Conservation (phyloP, 2,329 filamentous ascomycete genomes). For the Periconia macrospinosa region DNA sequence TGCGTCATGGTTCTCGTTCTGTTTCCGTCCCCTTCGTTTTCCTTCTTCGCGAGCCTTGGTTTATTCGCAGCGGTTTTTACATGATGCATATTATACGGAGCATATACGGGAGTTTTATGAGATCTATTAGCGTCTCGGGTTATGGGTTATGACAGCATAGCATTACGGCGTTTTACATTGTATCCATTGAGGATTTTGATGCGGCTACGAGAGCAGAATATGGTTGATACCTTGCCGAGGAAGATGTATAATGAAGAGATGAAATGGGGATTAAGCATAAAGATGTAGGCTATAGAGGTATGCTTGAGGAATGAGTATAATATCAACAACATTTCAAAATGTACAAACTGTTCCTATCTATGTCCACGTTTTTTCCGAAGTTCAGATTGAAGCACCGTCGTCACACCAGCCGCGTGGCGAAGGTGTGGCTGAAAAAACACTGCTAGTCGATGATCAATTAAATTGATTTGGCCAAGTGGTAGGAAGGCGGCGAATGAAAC, state of each 20-base stretch:
- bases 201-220: neutral
- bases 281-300: no score
- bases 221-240: neutral
- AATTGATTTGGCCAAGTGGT: neutral
- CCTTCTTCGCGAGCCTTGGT: neutral
- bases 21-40: constrained; percentile 3
- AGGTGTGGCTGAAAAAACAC: neutral
- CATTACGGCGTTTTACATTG: constrained; percentile 8
- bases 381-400: no score
- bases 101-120: neutral
- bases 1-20: neutral
- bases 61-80: neutral
- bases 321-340: no score
- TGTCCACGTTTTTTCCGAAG: no score
- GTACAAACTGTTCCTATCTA: no score
- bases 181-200: neutral
- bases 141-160: constrained; percentile 8
- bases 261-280: no score
- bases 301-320: no score
- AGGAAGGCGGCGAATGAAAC: neutral
- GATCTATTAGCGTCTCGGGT: neutral
- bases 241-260: neutral
- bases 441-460: neutral
- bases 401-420: no score
- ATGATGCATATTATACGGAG: neutral